Evolutionary conservation across 73 alveolate species (phyloP).

Genomic region (Paramecium sexaurelia): DNA sequence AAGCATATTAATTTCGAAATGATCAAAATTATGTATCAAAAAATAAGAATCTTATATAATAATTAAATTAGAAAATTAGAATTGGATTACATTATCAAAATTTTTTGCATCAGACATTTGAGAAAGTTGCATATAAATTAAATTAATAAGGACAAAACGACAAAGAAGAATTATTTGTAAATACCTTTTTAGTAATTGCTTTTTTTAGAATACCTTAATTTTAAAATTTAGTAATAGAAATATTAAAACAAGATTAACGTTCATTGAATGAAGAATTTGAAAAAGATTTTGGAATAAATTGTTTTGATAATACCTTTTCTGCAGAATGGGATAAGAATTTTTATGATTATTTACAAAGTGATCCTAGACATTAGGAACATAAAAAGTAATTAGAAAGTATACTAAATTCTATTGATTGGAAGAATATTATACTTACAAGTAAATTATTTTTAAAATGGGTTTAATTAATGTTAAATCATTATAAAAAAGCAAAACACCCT

Average conservation of each 20-base stretch:
- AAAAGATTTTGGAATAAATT: background rate
- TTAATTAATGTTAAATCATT: constrained; percentile 21
- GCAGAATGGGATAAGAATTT: constrained; percentile 56
- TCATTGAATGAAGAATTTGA: background rate
- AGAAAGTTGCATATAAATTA: background rate
- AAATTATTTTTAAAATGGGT: constrained; percentile 1
- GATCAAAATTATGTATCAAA: background rate
- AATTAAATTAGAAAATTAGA: background rate
- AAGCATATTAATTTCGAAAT: background rate
- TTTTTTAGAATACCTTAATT: constrained; percentile 36
- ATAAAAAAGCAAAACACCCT: constrained; percentile 30
- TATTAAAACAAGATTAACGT: background rate
- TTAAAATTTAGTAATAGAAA: background rate
- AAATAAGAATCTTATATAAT: background rate
- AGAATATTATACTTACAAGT: constrained; percentile 2
- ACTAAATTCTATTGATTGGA: constrained; percentile 12
- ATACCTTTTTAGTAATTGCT: constrained; percentile 36
- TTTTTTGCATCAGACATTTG: constrained; percentile 25
- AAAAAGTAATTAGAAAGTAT: background rate
- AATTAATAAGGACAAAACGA: background rate
- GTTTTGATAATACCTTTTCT: background rate
- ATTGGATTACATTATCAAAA: constrained; percentile 47
- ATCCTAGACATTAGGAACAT: constrained; percentile 31
- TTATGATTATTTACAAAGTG: constrained; percentile 3
- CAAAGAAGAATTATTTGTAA: constrained; percentile 12